Conservation (phyloP, 345 rosid species). For the Moringa oleifera region DNA sequence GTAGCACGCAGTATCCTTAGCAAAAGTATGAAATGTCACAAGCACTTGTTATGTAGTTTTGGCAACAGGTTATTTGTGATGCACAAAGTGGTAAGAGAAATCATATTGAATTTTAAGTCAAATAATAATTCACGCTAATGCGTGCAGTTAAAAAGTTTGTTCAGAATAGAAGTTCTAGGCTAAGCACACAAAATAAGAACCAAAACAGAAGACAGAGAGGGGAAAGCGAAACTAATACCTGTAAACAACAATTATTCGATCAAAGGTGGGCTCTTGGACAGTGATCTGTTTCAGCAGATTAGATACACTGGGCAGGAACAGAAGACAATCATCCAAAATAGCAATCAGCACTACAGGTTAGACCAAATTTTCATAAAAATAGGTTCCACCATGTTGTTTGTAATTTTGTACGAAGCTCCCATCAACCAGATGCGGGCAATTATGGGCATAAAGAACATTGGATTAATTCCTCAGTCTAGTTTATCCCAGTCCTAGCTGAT, state of each 20-base stretch:
- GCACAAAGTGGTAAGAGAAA: too few relatives aligned
- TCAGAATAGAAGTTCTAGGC: not conserved
- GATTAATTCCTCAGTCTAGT: too few relatives aligned
- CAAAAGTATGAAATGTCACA: not conserved
- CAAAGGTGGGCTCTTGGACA: slow-evolving; percentile 78
- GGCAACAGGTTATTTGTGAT: too few relatives aligned
- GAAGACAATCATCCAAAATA: not conserved
- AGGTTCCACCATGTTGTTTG: not conserved
- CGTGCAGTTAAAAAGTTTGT: not conserved
- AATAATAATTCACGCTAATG: not conserved
- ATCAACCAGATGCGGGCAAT: not conserved
- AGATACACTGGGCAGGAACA: slow-evolving; percentile 29
- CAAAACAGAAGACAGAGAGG: not conserved
- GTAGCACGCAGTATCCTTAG: not conserved
- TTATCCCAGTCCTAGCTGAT: too few relatives aligned
- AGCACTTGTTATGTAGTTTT: too few relatives aligned
- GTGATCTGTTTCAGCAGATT: slow-evolving; percentile 54
- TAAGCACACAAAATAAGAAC: not conserved
- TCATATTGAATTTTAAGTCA: too few relatives aligned
- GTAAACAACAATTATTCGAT: slow-evolving; percentile 74
- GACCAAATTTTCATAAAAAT: too few relatives aligned
- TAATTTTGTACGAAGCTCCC: not conserved
- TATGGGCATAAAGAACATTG: too few relatives aligned
- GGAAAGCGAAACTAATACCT: slow-evolving; percentile 31
- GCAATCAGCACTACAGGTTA: not conserved